Conservation (phyloP, 768 basidiomycete genomes). For the Trametes maxima region DNA sequence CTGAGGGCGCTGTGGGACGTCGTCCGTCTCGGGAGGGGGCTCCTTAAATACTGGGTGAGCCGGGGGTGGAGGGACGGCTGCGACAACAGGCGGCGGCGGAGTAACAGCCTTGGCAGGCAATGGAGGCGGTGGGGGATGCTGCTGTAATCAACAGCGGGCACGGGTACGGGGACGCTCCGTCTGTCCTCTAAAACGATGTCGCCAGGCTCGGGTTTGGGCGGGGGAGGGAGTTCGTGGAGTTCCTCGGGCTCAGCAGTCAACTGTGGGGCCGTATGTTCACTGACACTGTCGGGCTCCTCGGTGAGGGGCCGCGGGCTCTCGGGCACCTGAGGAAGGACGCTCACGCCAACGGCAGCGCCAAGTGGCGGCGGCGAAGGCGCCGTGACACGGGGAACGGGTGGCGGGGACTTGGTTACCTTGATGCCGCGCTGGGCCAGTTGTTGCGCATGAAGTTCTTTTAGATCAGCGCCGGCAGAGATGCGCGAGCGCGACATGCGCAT, state of each 20-base stretch:
- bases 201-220: slow-evolving; percentile 22
- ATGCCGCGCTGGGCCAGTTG: slow-evolving; percentile 43
- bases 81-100: slow-evolving; percentile 12
- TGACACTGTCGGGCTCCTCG: slow-evolving; percentile 23
- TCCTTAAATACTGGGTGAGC: slow-evolving; percentile 59
- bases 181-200: slow-evolving; percentile 20
- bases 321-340: slow-evolving; percentile 18
- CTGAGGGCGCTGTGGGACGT: slow-evolving; percentile 44
- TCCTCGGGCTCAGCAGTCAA: slow-evolving; percentile 26
- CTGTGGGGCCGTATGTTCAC: neutral
- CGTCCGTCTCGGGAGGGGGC: slow-evolving; percentile 61
- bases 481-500: slow-evolving; percentile 83
- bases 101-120: slow-evolving; percentile 15
- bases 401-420: slow-evolving; percentile 28
- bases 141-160: slow-evolving; percentile 11
- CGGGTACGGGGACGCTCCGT: neutral
- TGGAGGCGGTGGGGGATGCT: slow-evolving; percentile 21
- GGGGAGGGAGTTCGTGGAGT: slow-evolving; percentile 28
- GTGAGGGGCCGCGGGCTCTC: slow-evolving; percentile 16
- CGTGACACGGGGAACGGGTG: slow-evolving; percentile 14
- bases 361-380: slow-evolving; percentile 18
- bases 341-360: slow-evolving; percentile 4
- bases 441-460: slow-evolving; percentile 69
- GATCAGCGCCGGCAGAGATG: slow-evolving; percentile 71
- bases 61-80: slow-evolving; percentile 16